These are phyloP conservation scores for Combretum micranthum DNA, from an alignment of 345 rosid species.

Conservation along the genomic window DNA sequence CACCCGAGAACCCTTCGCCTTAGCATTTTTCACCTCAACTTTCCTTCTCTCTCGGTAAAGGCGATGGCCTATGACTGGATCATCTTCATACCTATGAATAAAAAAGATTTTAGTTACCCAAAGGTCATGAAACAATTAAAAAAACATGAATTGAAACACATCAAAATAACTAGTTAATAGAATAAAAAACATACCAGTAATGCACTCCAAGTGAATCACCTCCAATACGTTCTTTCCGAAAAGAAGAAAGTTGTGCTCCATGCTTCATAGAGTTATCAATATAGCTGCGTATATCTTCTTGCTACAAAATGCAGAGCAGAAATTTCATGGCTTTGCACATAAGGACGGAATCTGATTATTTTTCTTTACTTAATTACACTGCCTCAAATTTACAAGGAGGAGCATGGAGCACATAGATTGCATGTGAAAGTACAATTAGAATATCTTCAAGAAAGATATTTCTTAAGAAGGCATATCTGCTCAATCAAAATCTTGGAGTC, in stretches of 20 bases:
- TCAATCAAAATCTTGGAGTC: too few species aligned
- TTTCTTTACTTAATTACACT: too few species aligned
- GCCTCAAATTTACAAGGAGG: too few species aligned
- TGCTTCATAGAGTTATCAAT: conserved; percentile 86
- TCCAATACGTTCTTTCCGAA: conserved; percentile 90
- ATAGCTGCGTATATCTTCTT: conserved; percentile 89
- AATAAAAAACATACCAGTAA: conserved; percentile 56
- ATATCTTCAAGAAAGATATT: too few species aligned
- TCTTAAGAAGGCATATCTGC: too few species aligned
- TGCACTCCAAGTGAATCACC: conserved; percentile 93
- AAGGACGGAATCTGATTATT: too few species aligned
- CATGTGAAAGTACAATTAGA: too few species aligned
- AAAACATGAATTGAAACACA: not conserved
- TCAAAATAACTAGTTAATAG: conserved; percentile 2
- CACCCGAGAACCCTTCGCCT: conserved; percentile 76
- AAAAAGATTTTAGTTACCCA: not conserved
- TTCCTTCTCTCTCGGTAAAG: conserved; percentile 89
- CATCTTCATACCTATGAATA: conserved; percentile 82
- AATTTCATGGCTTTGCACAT: not conserved
- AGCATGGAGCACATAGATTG: too few species aligned
- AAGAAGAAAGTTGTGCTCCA: conserved; percentile 70
- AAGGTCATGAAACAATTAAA: not conserved
- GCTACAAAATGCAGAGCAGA: conserved; percentile 41
- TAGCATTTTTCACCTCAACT: conserved; percentile 68
- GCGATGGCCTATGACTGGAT: conserved; percentile 84